Percentiles rank a stretch among this genome's conserved stretches.
phyloP scores from a whole-genome alignment of 176 grass and related monocot genomes.

The Dactylis glomerata region DNA sequence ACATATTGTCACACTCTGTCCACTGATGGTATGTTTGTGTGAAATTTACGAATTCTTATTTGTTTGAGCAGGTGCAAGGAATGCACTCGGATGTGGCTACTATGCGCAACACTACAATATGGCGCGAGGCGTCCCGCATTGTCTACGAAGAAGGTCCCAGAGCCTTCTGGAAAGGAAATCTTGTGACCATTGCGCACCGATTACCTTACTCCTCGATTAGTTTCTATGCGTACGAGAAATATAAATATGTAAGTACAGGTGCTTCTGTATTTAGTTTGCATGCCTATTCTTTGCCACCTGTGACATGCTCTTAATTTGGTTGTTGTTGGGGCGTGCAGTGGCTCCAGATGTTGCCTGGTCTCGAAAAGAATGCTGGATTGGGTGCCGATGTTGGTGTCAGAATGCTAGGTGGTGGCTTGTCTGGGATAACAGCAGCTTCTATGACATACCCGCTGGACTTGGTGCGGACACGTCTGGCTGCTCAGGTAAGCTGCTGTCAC shows the following conservation, averaged over 20 bases:
- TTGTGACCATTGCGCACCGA: slow-evolving; percentile 90
- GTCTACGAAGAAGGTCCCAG: slow-evolving; percentile 79
- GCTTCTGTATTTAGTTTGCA: not conserved
- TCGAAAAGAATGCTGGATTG: slow-evolving; percentile 59
- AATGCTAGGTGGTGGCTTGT: slow-evolving; percentile 78
- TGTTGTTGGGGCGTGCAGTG: slow-evolving; percentile 43
- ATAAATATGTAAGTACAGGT: slow-evolving; percentile 62
- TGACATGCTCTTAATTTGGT: not conserved
- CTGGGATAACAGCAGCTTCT: slow-evolving; percentile 92
- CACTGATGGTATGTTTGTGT: not conserved
- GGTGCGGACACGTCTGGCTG: slow-evolving; percentile 82
- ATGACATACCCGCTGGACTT: slow-evolving; percentile 85
- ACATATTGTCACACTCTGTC: not conserved
- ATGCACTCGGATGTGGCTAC: slow-evolving; percentile 88
- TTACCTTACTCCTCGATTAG: slow-evolving; percentile 93
- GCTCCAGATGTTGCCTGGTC: slow-evolving; percentile 75
- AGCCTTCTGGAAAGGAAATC: slow-evolving; percentile 97
- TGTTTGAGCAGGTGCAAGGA: slow-evolving; percentile 68
- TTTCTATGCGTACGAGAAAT: slow-evolving; percentile 86
- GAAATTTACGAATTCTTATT: slow-evolving; percentile 2
- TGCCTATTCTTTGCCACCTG: not conserved
- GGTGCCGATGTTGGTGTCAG: slow-evolving; percentile 68
- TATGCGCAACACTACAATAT: slow-evolving; percentile 63
- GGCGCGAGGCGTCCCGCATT: slow-evolving; percentile 76
- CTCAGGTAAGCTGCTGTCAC: slow-evolving; percentile 59